Evolutionary conservation across 1,139 yeast genomes (phyloP), one percentile per base, ranked within the genome.

Genomic region (Meyerozyma sp.): DNA sequence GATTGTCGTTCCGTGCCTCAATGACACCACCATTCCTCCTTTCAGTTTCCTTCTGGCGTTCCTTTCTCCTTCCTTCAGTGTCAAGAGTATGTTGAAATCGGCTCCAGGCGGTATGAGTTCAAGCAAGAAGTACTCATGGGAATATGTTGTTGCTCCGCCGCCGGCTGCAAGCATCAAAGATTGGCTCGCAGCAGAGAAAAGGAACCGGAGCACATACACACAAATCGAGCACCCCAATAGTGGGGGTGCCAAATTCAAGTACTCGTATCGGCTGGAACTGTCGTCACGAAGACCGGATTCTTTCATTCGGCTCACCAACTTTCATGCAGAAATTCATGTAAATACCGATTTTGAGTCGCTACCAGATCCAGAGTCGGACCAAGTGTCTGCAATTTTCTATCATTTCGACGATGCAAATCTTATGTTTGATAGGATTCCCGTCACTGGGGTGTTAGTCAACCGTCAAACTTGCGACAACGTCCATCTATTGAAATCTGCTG

Each of bases 331-430:
- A 54, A 57, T 87, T 0, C 93, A 84, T 61, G 81, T 78, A 0
- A 75, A 75, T 43, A 77, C 86, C 0, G 59, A 77, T 11, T 68
- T 58, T 1, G 44, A 43, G 6, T 62, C 72, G 36, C 59, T 68
- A 8, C 95, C 97, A 0, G 83, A 90, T 55, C 95, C 97, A 0
- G 47, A 56, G 4, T 44, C 53, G 1, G 95, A 93, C 57, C 68
- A 77, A 1, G 68, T 91, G 0, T 48, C 65, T 0, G 72, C 82
- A 4, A 70, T 89, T 0, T 75, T 84, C 50, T 90, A 93, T 82
- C 69, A 71, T 14, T 73, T 76, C 50, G 79, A 81, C 48, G 76
- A 75, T 41, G 61, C 74, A 1, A 68, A 74, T 28, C 55, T 55
- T 11, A 63, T 63, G 65, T 62, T 58, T 42, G 40, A 39, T 0